Evolutionary conservation across 2,329 filamentous ascomycete species (phyloP), one percentile per base, ranked within the genome.

Genomic region (Beauveria scarabaeidicola): DNA sequence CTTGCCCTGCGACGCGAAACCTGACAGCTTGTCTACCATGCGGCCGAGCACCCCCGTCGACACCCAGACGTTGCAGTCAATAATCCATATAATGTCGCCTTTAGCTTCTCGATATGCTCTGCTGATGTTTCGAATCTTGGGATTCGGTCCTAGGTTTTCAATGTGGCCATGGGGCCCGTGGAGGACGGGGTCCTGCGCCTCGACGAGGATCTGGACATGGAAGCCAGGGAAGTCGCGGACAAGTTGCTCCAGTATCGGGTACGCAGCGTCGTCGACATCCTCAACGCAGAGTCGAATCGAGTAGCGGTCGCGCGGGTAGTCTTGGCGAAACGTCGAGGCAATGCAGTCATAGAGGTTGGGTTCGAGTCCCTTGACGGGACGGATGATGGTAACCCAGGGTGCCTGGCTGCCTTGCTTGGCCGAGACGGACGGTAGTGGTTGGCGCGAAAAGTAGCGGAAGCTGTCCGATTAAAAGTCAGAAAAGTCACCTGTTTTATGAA

Each of bases 101-200:
- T 87, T 87, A 1, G 91, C 90, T 69, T 97, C 92, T 29, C 91
- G 79, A 70, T 97, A 99, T 2, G 91, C 92, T 47, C 91, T 84
- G 70, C 92, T 97, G 79, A 97, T 90, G 71, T 99, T 99, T 54
- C 94, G 82, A 66, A 99, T 95, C 77, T 99, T 99, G n/a, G 94
- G 94, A 69, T 99, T 99, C 1, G 94, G 94, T 0, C 95, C 95
- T 60, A 97, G 80, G 60, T 83, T 80, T 63, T 81, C 74, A 53
- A 74, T 67, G 51, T 79, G 73, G 57, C 79, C 80, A 11, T 74
- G 72, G 36, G 77, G 67, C 32, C 79, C 81, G 57, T 84, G 81
- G 9, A 96, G 76, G 32, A 84, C 72, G 0, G 88, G 84, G 69
- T 96, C 91, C 61, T 96, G 88, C 53, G 89, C 83, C 75, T 97